These are phyloP conservation scores for Plasmopara muralis DNA, from an alignment of 352 stramenopile species.

Conservation along the genomic window DNA sequence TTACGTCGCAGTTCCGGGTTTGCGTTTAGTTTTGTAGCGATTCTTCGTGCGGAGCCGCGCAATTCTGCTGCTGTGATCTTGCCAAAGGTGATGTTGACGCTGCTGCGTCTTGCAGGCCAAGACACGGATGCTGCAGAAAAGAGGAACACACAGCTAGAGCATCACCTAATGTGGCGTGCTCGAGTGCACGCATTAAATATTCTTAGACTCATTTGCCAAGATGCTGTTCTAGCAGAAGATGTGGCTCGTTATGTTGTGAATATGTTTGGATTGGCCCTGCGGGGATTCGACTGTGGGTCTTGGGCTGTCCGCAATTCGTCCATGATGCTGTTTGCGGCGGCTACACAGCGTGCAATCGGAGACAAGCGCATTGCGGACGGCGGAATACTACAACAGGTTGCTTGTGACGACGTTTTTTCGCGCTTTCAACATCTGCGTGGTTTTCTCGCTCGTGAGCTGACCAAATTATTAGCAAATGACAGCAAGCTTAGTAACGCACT, in stretches of 20 bases:
- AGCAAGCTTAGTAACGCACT: constrained; percentile 13
- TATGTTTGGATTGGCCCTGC: constrained; percentile 80
- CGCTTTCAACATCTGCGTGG: constrained; percentile 62
- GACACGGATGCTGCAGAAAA: constrained; percentile 46
- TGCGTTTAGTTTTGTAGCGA: constrained; percentile 83
- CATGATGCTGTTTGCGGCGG: constrained; percentile 89
- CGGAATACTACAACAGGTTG: constrained; percentile 48
- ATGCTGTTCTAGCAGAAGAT: constrained; percentile 82
- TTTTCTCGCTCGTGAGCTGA: constrained; percentile 57
- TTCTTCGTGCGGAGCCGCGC: constrained; percentile 80
- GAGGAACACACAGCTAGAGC: constrained; percentile 27
- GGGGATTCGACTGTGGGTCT: constrained; percentile 75
- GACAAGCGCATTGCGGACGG: constrained; percentile 82
- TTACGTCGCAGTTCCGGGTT: constrained; percentile 84
- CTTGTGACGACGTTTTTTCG: constrained; percentile 69
- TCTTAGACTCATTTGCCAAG: constrained; percentile 85
- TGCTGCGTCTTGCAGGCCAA: constrained; percentile 56
- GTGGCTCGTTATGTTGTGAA: constrained; percentile 72
- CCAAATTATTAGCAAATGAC: constrained; percentile 26
- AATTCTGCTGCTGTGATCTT: constrained; percentile 74
- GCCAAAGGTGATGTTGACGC: constrained; percentile 58
- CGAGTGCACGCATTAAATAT: constrained; percentile 87
- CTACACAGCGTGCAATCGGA: constrained; percentile 69
- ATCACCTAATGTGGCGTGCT: constrained; percentile 62
- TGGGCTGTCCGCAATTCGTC: constrained; percentile 88